phyloP scores from a whole-genome alignment of 208 protist genomes.

The Trypanosomatidae sp. region DNA sequence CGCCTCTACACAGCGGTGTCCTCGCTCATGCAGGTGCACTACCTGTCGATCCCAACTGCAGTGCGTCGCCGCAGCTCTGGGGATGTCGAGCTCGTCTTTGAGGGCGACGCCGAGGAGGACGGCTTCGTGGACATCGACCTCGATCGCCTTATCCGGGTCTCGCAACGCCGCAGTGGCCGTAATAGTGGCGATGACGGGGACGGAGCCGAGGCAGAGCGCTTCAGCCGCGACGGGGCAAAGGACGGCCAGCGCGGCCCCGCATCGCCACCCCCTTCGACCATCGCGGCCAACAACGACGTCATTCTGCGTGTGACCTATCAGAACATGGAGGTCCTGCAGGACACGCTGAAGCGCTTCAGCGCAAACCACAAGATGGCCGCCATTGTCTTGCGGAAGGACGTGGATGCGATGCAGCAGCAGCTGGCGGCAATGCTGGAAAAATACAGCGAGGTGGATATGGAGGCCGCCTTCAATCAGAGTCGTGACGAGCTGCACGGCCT shows the following conservation, averaged over 20 bases:
- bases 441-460: slow-evolving; percentile 72
- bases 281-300: slow-evolving; percentile 63
- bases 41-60: slow-evolving; percentile 60
- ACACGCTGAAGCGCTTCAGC: slow-evolving; percentile 69
- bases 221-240: slow-evolving; percentile 16
- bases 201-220: not conserved
- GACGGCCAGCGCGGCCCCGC: too few species aligned
- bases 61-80: slow-evolving; percentile 37
- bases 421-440: slow-evolving; percentile 74
- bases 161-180: slow-evolving; percentile 14
- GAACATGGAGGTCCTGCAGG: slow-evolving; percentile 64
- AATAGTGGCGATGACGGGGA: not conserved
- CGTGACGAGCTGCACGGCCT: slow-evolving; percentile 56
- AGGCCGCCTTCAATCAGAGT: slow-evolving; percentile 55
- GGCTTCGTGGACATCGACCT: slow-evolving; percentile 74
- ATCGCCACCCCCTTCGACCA: too few species aligned
- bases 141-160: slow-evolving; percentile 46
- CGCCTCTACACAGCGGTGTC: slow-evolving; percentile 65
- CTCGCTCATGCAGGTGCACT: slow-evolving; percentile 72
- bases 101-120: slow-evolving; percentile 40
- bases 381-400: slow-evolving; percentile 82
- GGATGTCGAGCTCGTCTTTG: slow-evolving; percentile 62
- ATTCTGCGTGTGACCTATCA: slow-evolving; percentile 58
- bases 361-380: slow-evolving; percentile 77
- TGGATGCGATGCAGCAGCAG: slow-evolving; percentile 72